Evolutionary conservation across 352 stramenopile species (phyloP), one percentile per base, ranked within the genome.

Genomic region (Globisporangium polare): DNA sequence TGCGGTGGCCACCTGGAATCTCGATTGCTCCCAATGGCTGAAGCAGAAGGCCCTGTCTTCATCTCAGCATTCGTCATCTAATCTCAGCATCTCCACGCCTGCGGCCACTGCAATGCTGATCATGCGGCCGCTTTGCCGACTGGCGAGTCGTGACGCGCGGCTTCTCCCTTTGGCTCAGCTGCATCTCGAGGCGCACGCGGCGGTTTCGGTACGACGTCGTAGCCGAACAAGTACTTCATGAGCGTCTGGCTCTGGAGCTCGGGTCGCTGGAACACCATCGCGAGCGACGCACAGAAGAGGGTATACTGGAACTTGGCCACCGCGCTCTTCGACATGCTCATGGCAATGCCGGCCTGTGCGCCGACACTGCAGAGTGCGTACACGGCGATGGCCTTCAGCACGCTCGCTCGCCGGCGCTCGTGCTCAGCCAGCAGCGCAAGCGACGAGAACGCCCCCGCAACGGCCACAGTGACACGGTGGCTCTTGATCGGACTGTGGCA

Each of bases 221-320:
- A 72, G 13, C 83, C 83, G 67, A 83, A 90, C 29, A 92, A 68
- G 47, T 80, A 70, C 35, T 70, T 75, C 69, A 80, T 75, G 54
- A 87, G 51, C 45, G 63, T 65, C 35, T 62, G 73, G 56, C 74
- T 83, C 66, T 83, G 71, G 18, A 61, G 69, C 60, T 80, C 65
- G 33, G 74, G 66, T 35, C 46, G 67, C 53, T 72, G 69, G 52
- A 92, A 80, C 27, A 92, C 67, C 50, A 77, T 53, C 10, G 68
- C 69, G 54, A 88, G 63, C 49, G 77, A 66, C 2, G 60, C 66
- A 2, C 72, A 63, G 18, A 86, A 71, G 46, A 87, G 54, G 65
- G 52, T 61, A 29, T 77, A 69, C 58, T 91, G 79, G 15, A 63
- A 64, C 12, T 67, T 56, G 27, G 68, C 57, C n/a, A 70, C 60